Conservation (phyloP, 2,329 filamentous ascomycete genomes). For the Penicillium crustosum region DNA sequence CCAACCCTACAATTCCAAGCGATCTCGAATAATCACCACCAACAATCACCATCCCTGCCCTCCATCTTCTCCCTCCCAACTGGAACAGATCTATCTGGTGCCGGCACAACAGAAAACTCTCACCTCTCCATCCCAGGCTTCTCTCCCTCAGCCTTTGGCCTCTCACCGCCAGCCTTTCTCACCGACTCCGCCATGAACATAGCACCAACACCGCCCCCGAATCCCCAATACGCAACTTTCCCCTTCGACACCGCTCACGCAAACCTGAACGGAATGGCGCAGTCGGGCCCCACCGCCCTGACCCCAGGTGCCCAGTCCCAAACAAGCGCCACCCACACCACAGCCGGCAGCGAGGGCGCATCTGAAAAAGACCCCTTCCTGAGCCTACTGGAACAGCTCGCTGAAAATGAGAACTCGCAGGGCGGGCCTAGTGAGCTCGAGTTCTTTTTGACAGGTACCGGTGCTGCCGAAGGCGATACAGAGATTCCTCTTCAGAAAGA, state of each 20-base stretch:
- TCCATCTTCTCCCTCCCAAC: slow-evolving; percentile 15
- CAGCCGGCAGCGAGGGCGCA: slow-evolving; percentile 32
- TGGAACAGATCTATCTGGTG: slow-evolving; percentile 9
- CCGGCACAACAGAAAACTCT: slow-evolving; percentile 9
- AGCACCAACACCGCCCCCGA: slow-evolving; percentile 32
- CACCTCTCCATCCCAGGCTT: slow-evolving; percentile 36
- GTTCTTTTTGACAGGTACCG: slow-evolving; percentile 62
- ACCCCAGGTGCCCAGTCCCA: slow-evolving; percentile 48
- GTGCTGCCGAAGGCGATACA: slow-evolving; percentile 9
- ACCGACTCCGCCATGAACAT: slow-evolving; percentile 28
- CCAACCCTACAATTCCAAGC: slow-evolving; percentile 19
- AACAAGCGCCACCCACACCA: slow-evolving; percentile 42
- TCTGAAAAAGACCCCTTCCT: slow-evolving; percentile 79
- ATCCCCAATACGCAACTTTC: slow-evolving; percentile 41
- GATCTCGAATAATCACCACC: slow-evolving; percentile 10
- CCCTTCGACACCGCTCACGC: slow-evolving; percentile 35
- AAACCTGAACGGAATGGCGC: slow-evolving; percentile 8
- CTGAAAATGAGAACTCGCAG: slow-evolving; percentile 69
- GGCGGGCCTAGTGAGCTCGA: slow-evolving; percentile 74
- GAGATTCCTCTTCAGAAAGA: slow-evolving; percentile 8
- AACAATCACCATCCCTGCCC: slow-evolving; percentile 17
- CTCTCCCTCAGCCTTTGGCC: slow-evolving; percentile 39
- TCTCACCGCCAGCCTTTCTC: slow-evolving; percentile 37
- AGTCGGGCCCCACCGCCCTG: slow-evolving; percentile 19
- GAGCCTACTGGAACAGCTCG: slow-evolving; percentile 74